phyloP scores from a whole-genome alignment of 345 rosid genomes.

The Nephelium lappaceum region DNA sequence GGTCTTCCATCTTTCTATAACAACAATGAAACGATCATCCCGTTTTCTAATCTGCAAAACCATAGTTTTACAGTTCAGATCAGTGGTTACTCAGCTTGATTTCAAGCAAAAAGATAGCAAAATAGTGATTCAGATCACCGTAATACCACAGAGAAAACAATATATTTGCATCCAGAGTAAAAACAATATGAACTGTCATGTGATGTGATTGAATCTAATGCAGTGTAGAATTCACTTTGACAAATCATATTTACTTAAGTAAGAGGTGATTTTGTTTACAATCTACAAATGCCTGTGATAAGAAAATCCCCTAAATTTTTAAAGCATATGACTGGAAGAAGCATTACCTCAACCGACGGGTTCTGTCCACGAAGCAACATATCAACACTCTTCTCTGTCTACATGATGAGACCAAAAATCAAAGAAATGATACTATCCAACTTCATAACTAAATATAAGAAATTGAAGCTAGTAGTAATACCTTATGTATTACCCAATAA shows the following conservation, averaged over 20 bases:
- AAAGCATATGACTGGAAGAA: not conserved
- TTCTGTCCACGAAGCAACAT: conserved; percentile 57
- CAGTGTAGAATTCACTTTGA: not conserved
- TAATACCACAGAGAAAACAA: not conserved
- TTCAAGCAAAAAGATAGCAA: not conserved
- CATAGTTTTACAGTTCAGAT: not conserved
- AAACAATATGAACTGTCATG: not conserved
- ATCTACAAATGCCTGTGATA: not conserved
- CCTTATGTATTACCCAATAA: conserved; percentile 65
- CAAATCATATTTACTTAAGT: not conserved
- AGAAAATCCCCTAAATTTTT: not conserved
- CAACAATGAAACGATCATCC: conserved; percentile 44
- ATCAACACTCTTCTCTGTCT: conserved; percentile 77
- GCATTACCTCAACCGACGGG: conserved; percentile 66
- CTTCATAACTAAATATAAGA: not conserved
- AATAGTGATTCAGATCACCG: not conserved
- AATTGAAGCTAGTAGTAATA: conserved; percentile 20
- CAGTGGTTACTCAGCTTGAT: not conserved
- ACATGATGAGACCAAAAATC: conserved; percentile 13
- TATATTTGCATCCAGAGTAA: not conserved
- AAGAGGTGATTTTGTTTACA: not conserved
- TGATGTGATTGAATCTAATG: not conserved
- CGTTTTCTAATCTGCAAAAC: conserved; percentile 55
- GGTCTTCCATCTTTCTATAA: conserved; percentile 64
- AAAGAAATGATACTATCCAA: not conserved